A percentile compares a stretch with the other conserved stretches of the same genome.
phyloP scores from a whole-genome alignment of 2,329 filamentous ascomycete genomes.

The Aspergillus fischeri region DNA sequence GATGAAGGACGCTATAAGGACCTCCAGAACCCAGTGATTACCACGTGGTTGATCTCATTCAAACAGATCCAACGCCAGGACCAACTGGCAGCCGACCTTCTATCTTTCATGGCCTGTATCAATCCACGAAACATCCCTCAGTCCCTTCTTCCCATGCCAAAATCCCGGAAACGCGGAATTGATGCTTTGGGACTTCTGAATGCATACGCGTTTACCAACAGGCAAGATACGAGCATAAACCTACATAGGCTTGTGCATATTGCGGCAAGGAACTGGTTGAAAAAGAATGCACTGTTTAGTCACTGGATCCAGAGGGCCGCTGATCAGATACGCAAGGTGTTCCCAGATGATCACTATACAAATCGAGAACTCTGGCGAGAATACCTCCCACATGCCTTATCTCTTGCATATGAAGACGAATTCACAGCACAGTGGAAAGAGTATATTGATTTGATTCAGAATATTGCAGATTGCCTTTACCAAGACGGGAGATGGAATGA shows the following conservation, averaged over 20 bases:
- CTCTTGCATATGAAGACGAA: conserved; percentile 5
- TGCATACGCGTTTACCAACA: neutral
- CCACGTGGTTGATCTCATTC: conserved; percentile 10
- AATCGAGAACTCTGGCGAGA: neutral
- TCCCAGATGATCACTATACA: neutral
- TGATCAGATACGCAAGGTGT: neutral
- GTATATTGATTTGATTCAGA: neutral
- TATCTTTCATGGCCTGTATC: conserved; percentile 35
- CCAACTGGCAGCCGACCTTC: conserved; percentile 29
- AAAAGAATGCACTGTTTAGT: neutral
- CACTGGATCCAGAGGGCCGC: neutral
- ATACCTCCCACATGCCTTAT: conserved; percentile 1
- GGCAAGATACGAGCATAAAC: neutral
- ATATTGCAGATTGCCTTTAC: neutral
- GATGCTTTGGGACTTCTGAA: conserved; percentile 24
- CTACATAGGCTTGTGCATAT: neutral
- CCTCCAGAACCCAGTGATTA: conserved; percentile 4
- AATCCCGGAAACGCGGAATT: conserved; percentile 13
- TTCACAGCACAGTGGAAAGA: neutral
- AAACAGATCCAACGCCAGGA: conserved; percentile 16
- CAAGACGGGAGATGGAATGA: neutral
- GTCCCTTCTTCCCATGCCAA: conserved; percentile 25
- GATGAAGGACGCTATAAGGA: conserved; percentile 5
- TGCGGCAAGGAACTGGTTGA: neutral
- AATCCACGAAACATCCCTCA: conserved; percentile 27